Evolutionary conservation across 2,329 filamentous ascomycete species (phyloP).

Genomic region (Blumeriella jaapii): DNA sequence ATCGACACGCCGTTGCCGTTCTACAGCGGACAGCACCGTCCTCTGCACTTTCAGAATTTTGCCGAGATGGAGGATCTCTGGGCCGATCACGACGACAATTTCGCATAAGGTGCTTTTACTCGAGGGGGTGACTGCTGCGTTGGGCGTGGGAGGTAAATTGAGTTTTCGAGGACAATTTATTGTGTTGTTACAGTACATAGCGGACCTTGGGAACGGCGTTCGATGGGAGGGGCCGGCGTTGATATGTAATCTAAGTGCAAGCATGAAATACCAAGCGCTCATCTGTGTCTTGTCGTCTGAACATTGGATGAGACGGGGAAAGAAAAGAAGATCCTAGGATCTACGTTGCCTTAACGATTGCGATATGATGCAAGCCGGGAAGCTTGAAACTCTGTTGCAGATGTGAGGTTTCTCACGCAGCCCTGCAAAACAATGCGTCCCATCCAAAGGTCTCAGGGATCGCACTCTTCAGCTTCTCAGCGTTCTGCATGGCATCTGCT

Average conservation of each 20-base stretch:
- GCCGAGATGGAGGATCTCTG: constrained; percentile 94
- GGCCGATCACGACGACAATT: constrained; percentile 86
- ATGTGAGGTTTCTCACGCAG: no score
- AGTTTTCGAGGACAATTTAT: no score
- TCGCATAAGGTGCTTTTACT: constrained; percentile 57
- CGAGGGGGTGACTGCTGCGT: constrained; percentile 1
- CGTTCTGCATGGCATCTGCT: no score
- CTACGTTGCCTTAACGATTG: no score
- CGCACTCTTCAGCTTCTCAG: no score
- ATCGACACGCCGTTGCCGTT: constrained; percentile 84
- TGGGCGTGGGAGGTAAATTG: constrained; percentile 4
- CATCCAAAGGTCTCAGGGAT: no score
- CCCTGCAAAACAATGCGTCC: no score
- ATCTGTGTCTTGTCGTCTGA: background rate
- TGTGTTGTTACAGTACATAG: no score
- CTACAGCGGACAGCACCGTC: constrained; percentile 86
- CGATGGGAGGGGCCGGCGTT: constrained; percentile 14
- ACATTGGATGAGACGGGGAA: background rate
- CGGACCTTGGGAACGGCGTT: constrained; percentile 20
- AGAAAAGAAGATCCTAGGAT: background rate
- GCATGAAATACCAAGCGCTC: constrained; percentile 12
- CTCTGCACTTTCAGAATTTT: constrained; percentile 94
- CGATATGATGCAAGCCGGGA: no score
- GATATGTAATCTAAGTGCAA: constrained; percentile 17
- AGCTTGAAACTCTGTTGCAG: no score